phyloP scores from a whole-genome alignment of 1,139 yeast genomes.

The Lodderomyces metapsilosis region DNA sequence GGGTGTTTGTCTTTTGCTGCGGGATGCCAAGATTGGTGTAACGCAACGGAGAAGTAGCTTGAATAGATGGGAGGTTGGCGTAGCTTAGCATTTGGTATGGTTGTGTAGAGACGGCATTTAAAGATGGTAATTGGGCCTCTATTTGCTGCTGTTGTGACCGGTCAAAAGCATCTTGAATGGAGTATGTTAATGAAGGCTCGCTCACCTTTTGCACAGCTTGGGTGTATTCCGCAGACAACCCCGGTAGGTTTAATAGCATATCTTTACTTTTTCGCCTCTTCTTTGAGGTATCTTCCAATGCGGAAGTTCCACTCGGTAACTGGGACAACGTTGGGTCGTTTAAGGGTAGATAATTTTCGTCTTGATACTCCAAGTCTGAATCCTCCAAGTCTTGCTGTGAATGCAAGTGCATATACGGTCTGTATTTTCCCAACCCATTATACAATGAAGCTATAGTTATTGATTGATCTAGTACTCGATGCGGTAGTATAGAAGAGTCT shows the following conservation, averaged over 20 bases:
- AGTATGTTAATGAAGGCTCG: slow-evolving; percentile 3
- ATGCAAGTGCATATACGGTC: slow-evolving; percentile 34
- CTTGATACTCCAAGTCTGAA: slow-evolving; percentile 32
- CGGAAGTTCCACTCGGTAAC: neutral
- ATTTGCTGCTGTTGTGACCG: neutral
- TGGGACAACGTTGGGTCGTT: slow-evolving; percentile 2
- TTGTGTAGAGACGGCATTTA: neutral
- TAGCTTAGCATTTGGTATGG: neutral
- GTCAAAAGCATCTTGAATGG: neutral
- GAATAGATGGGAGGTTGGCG: neutral
- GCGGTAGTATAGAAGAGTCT: neutral
- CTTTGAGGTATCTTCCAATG: no score
- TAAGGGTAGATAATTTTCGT: slow-evolving; percentile 20
- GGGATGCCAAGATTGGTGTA: neutral
- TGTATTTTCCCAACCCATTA: slow-evolving; percentile 31
- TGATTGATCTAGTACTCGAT: slow-evolving; percentile 39
- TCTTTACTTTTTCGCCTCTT: no score
- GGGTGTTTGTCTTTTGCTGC: neutral
- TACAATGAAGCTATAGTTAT: slow-evolving; percentile 43
- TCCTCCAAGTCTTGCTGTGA: slow-evolving; percentile 29
- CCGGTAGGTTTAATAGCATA: no score
- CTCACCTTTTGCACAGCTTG: no score
- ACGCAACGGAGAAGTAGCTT: neutral
- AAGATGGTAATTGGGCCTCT: neutral
- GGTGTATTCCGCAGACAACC: no score